Percentiles rank a stretch among this genome's conserved stretches.
phyloP scores from a whole-genome alignment of 2,329 filamentous ascomycete genomes.

The Rutstroemia sp. region DNA sequence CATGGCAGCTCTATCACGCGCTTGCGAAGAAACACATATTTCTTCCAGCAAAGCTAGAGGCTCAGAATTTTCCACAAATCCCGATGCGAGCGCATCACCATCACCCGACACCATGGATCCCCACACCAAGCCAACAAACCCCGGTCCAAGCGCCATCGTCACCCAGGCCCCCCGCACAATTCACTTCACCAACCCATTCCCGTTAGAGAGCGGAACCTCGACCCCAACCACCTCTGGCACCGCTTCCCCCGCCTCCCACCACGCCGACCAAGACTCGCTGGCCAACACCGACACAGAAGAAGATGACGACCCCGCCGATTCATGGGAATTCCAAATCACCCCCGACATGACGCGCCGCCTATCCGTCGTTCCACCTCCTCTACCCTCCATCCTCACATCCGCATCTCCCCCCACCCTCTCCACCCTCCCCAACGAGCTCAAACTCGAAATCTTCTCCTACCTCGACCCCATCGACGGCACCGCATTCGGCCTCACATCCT shows the following conservation, averaged over 20 bases:
- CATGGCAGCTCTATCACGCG: neutral
- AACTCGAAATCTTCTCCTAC: conserved; percentile 53
- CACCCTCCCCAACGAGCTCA: conserved; percentile 48
- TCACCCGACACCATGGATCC: neutral
- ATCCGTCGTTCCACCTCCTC: conserved; percentile 10
- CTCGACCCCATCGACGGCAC: conserved; percentile 59
- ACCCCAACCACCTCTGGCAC: neutral
- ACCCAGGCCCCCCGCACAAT: neutral
- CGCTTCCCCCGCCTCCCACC: conserved; percentile 7
- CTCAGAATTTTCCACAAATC: neutral
- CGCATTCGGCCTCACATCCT: conserved; percentile 52
- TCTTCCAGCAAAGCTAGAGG: neutral
- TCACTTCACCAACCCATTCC: neutral
- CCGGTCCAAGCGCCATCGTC: neutral
- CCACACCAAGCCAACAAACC: neutral
- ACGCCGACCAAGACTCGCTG: conserved; percentile 17
- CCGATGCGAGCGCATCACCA: neutral
- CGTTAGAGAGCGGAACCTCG: neutral
- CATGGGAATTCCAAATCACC: conserved; percentile 6
- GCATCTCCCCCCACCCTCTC: conserved; percentile 7
- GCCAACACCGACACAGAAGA: conserved; percentile 20
- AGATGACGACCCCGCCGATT: neutral
- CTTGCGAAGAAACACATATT: neutral
- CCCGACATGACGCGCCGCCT: conserved; percentile 5
- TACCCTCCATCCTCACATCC: neutral